These are phyloP conservation scores for Cercospora beticola DNA, from an alignment of 2,329 filamentous ascomycete genomes.

Conservation along the genomic window DNA sequence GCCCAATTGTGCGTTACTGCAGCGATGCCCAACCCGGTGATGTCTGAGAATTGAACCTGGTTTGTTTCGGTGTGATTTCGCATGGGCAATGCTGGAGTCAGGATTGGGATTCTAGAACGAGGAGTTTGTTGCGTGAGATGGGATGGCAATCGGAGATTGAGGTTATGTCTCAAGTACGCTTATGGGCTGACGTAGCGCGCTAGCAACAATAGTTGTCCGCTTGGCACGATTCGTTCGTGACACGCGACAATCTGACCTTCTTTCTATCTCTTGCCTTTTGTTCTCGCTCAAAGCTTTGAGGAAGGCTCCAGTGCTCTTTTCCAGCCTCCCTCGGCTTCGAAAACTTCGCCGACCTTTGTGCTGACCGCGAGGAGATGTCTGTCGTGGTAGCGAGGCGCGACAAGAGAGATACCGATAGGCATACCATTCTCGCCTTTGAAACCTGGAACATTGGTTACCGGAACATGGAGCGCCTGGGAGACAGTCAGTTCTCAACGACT, in stretches of 20 bases:
- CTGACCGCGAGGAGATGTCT: constrained; percentile 44
- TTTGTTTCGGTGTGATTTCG: neutral
- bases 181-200: neutral
- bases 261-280: too few species aligned
- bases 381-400: constrained; percentile 50
- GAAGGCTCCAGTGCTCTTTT: neutral
- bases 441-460: constrained; percentile 63
- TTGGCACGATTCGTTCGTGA: too few species aligned
- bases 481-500: neutral
- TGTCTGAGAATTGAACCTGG: neutral
- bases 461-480: constrained; percentile 52
- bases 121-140: neutral
- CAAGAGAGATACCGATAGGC: constrained; percentile 60
- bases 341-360: constrained; percentile 44
- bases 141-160: neutral
- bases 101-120: neutral
- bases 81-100: neutral
- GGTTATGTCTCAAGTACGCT: neutral
- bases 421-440: constrained; percentile 58
- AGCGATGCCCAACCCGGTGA: neutral
- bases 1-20: neutral
- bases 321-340: neutral
- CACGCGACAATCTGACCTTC: too few species aligned
- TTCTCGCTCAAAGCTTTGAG: neutral
- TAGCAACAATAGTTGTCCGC: neutral